These are phyloP conservation scores for Thecaphora thlaspeos DNA, from an alignment of 1,284 basidiomycete genomes.

Conservation along the genomic window DNA sequence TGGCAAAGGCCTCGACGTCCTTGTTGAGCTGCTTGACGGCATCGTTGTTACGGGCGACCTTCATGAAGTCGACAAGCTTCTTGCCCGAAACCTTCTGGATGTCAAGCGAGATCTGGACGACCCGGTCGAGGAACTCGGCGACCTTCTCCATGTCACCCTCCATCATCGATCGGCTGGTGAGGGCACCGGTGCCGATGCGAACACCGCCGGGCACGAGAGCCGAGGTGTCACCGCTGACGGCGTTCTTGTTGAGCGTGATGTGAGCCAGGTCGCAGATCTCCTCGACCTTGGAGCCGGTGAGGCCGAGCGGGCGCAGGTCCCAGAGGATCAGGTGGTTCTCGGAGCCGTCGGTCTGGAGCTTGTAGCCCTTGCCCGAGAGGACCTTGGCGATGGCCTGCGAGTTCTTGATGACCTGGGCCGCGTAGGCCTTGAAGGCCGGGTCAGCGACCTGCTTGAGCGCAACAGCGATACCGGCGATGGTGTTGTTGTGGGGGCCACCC, in stretches of 20 bases:
- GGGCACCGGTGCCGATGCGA: conserved; percentile 88
- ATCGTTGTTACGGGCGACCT: conserved; percentile 70
- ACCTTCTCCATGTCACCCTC: conserved; percentile 82
- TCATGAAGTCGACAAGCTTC: conserved; percentile 92
- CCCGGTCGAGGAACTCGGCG: conserved; percentile 69
- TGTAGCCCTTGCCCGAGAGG: conserved; percentile 63
- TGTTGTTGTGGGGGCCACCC: conserved; percentile 99
- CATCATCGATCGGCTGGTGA: conserved; percentile 90
- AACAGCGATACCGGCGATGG: conserved; percentile 93
- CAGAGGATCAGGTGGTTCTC: conserved; percentile 98
- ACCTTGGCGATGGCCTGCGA: conserved; percentile 53
- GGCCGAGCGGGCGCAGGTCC: conserved; percentile 90
- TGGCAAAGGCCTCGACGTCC: conserved; percentile 78
- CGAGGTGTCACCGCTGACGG: conserved; percentile 88
- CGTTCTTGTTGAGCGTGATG: conserved; percentile 78
- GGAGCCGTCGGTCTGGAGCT: conserved; percentile 92
- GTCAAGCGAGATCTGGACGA: conserved; percentile 51
- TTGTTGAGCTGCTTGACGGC: conserved; percentile 73
- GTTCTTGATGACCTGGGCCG: conserved; percentile 81
- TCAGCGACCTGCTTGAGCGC: conserved; percentile 89
- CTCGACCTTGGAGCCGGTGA: conserved; percentile 97
- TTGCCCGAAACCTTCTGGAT: conserved; percentile 87
- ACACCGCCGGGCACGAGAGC: conserved; percentile 97
- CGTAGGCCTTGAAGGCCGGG: conserved; percentile 89
- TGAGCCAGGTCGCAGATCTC: conserved; percentile 96